Base-by-base conservation (phyloP, 2,329 filamentous ascomycete genomes). In the Alternaria gaisen region DNA sequence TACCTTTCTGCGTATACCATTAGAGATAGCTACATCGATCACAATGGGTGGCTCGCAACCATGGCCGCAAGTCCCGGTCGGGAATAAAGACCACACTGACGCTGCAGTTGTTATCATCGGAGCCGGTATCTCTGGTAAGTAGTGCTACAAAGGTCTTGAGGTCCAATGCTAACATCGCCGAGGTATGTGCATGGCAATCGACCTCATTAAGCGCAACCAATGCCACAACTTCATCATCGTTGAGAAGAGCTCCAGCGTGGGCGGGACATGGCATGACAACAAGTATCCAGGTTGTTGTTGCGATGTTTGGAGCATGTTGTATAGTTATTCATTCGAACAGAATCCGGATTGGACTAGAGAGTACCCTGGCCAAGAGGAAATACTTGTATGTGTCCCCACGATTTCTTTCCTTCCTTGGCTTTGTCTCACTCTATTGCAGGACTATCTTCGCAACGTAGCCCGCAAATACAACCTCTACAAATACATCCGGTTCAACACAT, bases 351-450 rank as follows among this genome's bases (percentile, higher is more conserved):
- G 87, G 86, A 83, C 83, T 1, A 77, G 85, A 18, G 81, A 86
- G 55, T 88, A 87, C 66, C 84, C 87, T 0, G 84, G 85, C 0
- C 86, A 89, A 66, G 85, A 87, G 69, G 87, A 89, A 69, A 86
- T 89, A 20, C 78, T 86, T 34, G 80, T 83, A 67, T 62, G 71
- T 54, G n/a, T 10, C 16, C 14, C 48, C 7, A 5, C 12, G 6
- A 36, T 24, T 22, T n/a, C 24, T 22, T 38, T 30, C 44, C 11
- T 34, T 16, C 14, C 0, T 12, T 30, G 11, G 4, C 30, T 54
- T 12, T 32, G 16, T 26, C 47, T 59, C 20, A 42, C 11, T 42
- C 11, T 9, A 42, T 46, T 8, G 42, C 26, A 83, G 75, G 77
- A 77, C 22, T 88, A 89, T 65, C 79, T 89, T 2, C 80, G 83